Base-by-base conservation (phyloP, 179 eudicot species). In the Spinacia oleracea region DNA sequence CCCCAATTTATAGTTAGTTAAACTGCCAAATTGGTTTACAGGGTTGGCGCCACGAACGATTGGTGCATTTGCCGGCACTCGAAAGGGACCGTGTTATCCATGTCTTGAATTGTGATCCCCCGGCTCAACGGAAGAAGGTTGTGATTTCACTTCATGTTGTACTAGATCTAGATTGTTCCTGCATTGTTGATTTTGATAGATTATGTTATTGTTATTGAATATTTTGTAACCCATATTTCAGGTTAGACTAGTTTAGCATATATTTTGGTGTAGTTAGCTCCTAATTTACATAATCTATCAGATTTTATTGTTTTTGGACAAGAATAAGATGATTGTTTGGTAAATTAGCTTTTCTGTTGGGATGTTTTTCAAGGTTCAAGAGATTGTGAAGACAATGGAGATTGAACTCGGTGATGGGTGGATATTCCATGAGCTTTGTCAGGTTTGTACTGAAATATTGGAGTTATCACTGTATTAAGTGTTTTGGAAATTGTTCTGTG, bases 391-490 rank as follows among this genome's bases (percentile, higher is more conserved):
- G 75, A 87, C 90, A 87, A 90, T 95, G 98, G 98, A 95, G 87
- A 87, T 85, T 84, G 96, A 95, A 58, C 95, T 95, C 16, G 95
- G 98, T 58, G 97, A 91, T 60, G 97, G 91, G 67, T 95, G 98
- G 97, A 87, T 95, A 55, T 87, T 83, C 67, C 86, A 85, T 66
- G 83, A 89, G 79, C 81, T 75, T 8, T 87, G 92, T 73, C 87
- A 95, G 97, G 98, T 82, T 67, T 81, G 81, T 50, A 16, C 46
- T 48, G 34, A 18, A 20, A 14, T 18, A 3, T 50, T 38, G 29
- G 38, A 23, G 42, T 56, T 16, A 10, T 60, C n/a, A 16, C 38
- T 23, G 8, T 15, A 60, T n/a, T 59, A 72, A 27, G 6, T 53
- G 14, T 32, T 40, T 15, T 58, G 38, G 34, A 23, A 31, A 31